A percentile compares a stretch with the other conserved stretches of the same genome.
These are phyloP conservation scores for Pseudogymnoascus sp. DNA, from an alignment of 2,329 filamentous ascomycete species.

Conservation along the genomic window DNA sequence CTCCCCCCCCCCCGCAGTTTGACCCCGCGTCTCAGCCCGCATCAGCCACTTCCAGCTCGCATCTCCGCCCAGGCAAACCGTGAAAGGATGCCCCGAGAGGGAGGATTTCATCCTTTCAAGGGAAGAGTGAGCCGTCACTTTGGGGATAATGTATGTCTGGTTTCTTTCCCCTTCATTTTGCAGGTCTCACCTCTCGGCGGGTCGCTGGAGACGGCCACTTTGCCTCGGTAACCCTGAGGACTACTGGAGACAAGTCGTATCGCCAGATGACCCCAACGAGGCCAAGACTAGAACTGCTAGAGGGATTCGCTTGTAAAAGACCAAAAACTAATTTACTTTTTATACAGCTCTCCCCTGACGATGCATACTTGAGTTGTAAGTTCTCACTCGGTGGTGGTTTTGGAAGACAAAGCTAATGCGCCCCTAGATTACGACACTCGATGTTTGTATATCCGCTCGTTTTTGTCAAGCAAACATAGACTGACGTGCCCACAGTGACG, in stretches of 20 bases:
- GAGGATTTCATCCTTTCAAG: conserved; percentile 46
- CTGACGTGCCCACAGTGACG: conserved; percentile 54
- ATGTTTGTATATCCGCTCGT: conserved; percentile 37
- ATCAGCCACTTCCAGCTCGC: not conserved
- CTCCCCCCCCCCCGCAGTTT: not conserved
- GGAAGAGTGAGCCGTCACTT: conserved; percentile 45
- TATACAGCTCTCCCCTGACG: conserved; percentile 49
- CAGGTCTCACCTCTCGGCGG: not conserved
- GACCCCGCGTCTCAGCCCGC: conserved; percentile 1
- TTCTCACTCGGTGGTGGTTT: conserved; percentile 17
- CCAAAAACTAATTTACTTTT: not conserved
- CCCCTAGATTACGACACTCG: conserved; percentile 56
- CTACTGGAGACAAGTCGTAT: not conserved
- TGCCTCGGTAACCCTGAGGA: not conserved
- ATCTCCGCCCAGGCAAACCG: not conserved
- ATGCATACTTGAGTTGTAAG: conserved; percentile 65
- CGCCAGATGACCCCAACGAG: not conserved
- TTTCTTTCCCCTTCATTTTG: conserved; percentile 1
- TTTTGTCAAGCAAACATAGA: conserved; percentile 13
- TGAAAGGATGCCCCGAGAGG: conserved; percentile 23
- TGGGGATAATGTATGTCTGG: conserved; percentile 38
- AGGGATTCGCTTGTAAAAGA: not conserved
- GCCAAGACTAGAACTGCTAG: not conserved
- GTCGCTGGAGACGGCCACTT: not conserved
- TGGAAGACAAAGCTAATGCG: not conserved